These are phyloP conservation scores for Chaetomium sp. DNA, from an alignment of 2,329 filamentous ascomycete genomes.

Conservation along the genomic window DNA sequence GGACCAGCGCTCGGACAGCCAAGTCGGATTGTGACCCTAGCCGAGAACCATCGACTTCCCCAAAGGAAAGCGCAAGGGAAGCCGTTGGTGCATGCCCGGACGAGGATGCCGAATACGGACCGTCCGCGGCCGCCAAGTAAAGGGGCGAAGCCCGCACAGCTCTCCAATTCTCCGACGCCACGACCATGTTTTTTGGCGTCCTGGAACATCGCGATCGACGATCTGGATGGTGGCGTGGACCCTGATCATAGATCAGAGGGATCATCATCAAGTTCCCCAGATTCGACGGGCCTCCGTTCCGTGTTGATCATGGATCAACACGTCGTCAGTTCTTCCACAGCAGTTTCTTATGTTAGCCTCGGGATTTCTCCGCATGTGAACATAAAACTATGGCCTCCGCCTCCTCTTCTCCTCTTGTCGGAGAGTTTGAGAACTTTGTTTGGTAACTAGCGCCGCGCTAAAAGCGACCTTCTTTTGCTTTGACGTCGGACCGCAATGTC, in stretches of 20 bases:
- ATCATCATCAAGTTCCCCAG: not conserved
- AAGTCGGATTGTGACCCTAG: not conserved
- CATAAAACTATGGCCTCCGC: not conserved
- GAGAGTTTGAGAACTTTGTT: not conserved
- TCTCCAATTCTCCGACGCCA: not conserved
- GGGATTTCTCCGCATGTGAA: not conserved
- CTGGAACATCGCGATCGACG: not conserved
- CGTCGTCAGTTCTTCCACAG: not conserved
- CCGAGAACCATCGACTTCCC: not conserved
- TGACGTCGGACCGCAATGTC: conserved; percentile 3
- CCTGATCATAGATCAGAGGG: not conserved
- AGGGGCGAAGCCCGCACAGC: not conserved
- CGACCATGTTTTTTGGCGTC: not conserved
- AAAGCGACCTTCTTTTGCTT: not conserved
- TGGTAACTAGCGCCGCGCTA: conserved; percentile 4
- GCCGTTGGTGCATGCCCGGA: not conserved
- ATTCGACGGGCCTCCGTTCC: too few relatives aligned
- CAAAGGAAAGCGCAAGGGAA: not conserved
- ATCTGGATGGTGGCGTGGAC: not conserved
- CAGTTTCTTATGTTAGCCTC: not conserved
- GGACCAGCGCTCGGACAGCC: conserved; percentile 6
- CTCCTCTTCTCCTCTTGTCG: not conserved
- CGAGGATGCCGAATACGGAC: conserved; percentile 7
- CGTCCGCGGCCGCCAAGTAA: not conserved
- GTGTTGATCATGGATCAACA: not conserved